A percentile compares a stretch with the other conserved stretches of the same genome.
Evolutionary conservation across 2,329 filamentous ascomycete species (phyloP).

Genomic region (Penicillium italicum): DNA sequence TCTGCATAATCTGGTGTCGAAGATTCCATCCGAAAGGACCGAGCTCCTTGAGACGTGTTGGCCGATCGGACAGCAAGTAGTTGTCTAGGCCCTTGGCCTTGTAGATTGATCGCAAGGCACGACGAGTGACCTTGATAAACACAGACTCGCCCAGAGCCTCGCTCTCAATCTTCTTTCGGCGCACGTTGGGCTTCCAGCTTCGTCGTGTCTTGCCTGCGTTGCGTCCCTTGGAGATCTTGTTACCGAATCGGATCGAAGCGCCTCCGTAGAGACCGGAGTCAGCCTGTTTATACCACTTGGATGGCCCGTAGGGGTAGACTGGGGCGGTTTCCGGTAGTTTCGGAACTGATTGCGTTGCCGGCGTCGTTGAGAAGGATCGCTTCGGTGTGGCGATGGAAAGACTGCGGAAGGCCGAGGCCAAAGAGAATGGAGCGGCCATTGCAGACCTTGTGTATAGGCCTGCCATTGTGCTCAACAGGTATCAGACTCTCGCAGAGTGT

Average conservation of each 20-base stretch:
- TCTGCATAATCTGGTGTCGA: slow-evolving; percentile 86
- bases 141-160: slow-evolving; percentile 43
- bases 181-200: slow-evolving; percentile 49
- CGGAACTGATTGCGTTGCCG: slow-evolving; percentile 30
- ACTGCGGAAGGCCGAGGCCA: slow-evolving; percentile 39
- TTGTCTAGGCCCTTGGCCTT: slow-evolving; percentile 86
- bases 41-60: slow-evolving; percentile 74
- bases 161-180: slow-evolving; percentile 46
- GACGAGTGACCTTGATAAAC: slow-evolving; percentile 46
- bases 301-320: slow-evolving; percentile 47
- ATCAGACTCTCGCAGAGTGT: slow-evolving; percentile 5
- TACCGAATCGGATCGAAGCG: slow-evolving; percentile 46
- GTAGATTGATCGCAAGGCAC: slow-evolving; percentile 59
- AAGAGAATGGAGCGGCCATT: slow-evolving; percentile 34
- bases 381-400: slow-evolving; percentile 38
- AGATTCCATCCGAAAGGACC: slow-evolving; percentile 88
- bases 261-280: slow-evolving; percentile 49
- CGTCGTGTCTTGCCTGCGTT: slow-evolving; percentile 50
- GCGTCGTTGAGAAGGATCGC: slow-evolving; percentile 40
- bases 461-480: slow-evolving; percentile 28
- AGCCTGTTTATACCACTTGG: slow-evolving; percentile 44
- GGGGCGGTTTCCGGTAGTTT: slow-evolving; percentile 40
- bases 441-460: slow-evolving; percentile 27
- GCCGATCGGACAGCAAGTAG: slow-evolving; percentile 80
- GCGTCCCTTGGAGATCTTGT: slow-evolving; percentile 49